phyloP scores from a whole-genome alignment of 2,329 filamentous ascomycete species.

The Clarireedia sp. region DNA sequence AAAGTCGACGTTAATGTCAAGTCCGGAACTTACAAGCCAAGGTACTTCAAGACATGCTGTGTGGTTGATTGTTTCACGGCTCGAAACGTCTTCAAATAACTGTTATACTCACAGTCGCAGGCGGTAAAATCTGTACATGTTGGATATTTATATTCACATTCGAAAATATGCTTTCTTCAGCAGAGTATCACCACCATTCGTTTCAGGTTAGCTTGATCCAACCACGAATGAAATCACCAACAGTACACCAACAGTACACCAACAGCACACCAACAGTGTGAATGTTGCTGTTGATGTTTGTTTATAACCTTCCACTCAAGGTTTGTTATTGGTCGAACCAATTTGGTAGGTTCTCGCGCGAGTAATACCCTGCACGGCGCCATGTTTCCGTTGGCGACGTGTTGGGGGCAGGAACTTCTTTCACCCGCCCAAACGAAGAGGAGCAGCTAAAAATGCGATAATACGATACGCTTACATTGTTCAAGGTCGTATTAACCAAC shows the following conservation, averaged over 20 bases:
- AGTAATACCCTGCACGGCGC: not conserved
- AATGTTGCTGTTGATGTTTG: not conserved
- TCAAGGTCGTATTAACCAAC: not conserved
- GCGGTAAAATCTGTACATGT: not conserved
- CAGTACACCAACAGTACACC: no score
- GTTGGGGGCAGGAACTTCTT: not conserved
- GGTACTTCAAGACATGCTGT: not conserved
- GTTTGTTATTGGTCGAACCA: not conserved
- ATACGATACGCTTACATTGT: not conserved
- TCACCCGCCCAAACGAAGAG: not conserved
- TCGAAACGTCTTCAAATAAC: not conserved
- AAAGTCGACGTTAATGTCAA: not conserved
- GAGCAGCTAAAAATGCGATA: not conserved
- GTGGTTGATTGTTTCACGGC: constrained; percentile 1
- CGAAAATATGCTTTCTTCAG: not conserved
- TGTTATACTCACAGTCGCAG: not conserved
- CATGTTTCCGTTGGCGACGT: constrained; percentile 1
- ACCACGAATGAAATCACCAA: not conserved
- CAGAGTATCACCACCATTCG: not conserved
- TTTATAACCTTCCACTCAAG: not conserved
- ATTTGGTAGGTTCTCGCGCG: not conserved
- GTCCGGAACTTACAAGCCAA: not conserved
- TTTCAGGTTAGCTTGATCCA: not conserved
- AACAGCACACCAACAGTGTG: not conserved
- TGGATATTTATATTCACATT: not conserved